A percentile compares a stretch with the other conserved stretches of the same genome.
phyloP scores from a whole-genome alignment of 2,329 filamentous ascomycete genomes.

The Colletotrichum somersetense region DNA sequence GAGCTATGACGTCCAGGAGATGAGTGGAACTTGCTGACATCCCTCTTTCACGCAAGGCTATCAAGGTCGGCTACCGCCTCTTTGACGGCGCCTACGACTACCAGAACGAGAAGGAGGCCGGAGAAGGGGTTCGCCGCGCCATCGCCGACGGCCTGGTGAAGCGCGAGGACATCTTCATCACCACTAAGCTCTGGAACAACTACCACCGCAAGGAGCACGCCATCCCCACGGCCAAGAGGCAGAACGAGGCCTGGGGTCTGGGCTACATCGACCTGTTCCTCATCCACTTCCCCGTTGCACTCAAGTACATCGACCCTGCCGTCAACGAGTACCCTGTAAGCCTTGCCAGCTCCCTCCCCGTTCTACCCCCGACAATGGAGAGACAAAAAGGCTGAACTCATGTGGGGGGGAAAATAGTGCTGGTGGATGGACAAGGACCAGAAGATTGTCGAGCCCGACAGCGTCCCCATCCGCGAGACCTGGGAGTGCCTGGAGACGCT shows the following conservation, averaged over 20 bases:
- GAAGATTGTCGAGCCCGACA: conserved; percentile 51
- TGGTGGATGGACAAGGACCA: conserved; percentile 58
- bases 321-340: conserved; percentile 54
- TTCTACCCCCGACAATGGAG: background rate
- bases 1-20: too few species aligned
- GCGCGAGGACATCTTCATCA: conserved; percentile 85
- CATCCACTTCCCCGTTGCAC: conserved; percentile 71
- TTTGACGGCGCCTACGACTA: conserved; percentile 70
- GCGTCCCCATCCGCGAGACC: conserved; percentile 65
- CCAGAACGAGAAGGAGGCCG: conserved; percentile 75
- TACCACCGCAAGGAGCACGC: conserved; percentile 77
- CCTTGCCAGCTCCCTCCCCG: background rate
- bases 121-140: conserved; percentile 70
- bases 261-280: conserved; percentile 79
- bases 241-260: conserved; percentile 71
- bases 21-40: background rate
- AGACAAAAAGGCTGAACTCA: background rate
- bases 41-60: conserved; percentile 49
- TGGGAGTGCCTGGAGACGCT: conserved; percentile 73
- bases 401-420: conserved; percentile 38
- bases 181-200: conserved; percentile 88
- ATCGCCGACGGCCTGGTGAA: conserved; percentile 71
- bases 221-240: conserved; percentile 69
- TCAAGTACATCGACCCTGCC: conserved; percentile 58
- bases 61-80: conserved; percentile 66